A percentile compares a stretch with the other conserved stretches of the same genome.
phyloP scores from a whole-genome alignment of 352 stramenopile genomes.

The Blastocystis sp. region DNA sequence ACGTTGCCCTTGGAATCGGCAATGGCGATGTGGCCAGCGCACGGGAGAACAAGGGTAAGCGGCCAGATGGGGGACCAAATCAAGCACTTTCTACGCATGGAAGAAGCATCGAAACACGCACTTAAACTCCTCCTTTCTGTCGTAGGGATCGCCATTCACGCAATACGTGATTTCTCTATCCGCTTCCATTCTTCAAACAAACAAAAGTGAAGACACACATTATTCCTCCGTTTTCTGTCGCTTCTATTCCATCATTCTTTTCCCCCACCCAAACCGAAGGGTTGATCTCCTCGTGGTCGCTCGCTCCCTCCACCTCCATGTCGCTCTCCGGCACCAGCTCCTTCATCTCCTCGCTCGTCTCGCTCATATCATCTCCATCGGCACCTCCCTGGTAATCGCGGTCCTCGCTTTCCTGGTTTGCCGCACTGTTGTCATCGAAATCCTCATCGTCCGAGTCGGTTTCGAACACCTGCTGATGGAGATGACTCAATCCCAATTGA shows the following conservation, averaged over 20 bases:
- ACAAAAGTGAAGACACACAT: conserved; percentile 6
- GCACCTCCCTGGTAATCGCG: conserved; percentile 79
- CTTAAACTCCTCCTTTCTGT: conserved; percentile 11
- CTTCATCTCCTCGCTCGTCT: conserved; percentile 57
- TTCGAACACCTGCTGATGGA: conserved; percentile 83
- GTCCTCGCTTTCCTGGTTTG: conserved; percentile 79
- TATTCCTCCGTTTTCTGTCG: conserved; percentile 29
- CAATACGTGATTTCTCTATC: neutral
- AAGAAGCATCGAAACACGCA: neutral
- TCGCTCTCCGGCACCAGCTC: conserved; percentile 65
- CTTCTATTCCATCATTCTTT: conserved; percentile 12
- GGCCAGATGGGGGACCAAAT: conserved; percentile 58
- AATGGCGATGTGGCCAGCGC: conserved; percentile 51
- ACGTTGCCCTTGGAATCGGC: conserved; percentile 62
- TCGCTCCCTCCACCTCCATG: conserved; percentile 41
- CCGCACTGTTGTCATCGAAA: conserved; percentile 82
- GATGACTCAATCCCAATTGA: conserved; percentile 79
- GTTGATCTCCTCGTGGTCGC: conserved; percentile 22
- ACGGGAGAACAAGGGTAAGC: conserved; percentile 21
- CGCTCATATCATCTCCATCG: conserved; percentile 73
- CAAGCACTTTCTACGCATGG: conserved; percentile 30
- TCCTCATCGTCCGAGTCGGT: conserved; percentile 86
- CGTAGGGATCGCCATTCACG: neutral
- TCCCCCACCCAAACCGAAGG: conserved; percentile 10
- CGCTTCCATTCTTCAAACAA: neutral